Evolutionary conservation across 2,329 filamentous ascomycete species (phyloP), one percentile per base, ranked within the genome.

Genomic region (Diaporthe vaccinii): DNA sequence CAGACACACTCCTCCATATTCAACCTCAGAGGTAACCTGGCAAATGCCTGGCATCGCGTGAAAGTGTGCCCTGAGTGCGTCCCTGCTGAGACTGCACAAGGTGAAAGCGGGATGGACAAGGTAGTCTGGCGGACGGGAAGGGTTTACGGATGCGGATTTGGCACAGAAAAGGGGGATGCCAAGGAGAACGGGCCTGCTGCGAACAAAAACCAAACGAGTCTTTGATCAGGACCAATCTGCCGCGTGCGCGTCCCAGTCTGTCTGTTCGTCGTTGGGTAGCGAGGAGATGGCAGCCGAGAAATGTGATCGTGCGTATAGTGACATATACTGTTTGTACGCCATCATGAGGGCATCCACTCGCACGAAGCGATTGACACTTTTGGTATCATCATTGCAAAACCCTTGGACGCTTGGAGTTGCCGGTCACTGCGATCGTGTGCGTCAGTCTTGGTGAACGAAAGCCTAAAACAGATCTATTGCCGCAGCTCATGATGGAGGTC

Each of bases 21-120:
- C 83, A 93, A 93, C 76, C 84, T 91, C 49, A 85, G 91, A 2
- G 92, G 91, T 0, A 93, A 93, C 80, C 84, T 93, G 73, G 90
- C 91, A 2, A 92, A 90, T n/a, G 91, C 91, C 1, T 93, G 91
- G 91, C 91, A 93, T 80, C 87, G 91, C 3, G 85, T 93, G 4
- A 82, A 77, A 25, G 78, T 85, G 9, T 85, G 84, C 73, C 81
- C 82, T 2, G 75, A 78, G n/a, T 84, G 82, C 36, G 78, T 77
- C 9, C 65, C 72, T 17, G 68, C 62, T 3, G 62, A 71, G 10
- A 61, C 76, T 7, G 25, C 31, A 17, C 46, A 57, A 22, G 34
- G 46, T 20, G 78, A 75, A 7, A 61, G 44, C 31, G 68, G 20
- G 53, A 57, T 39, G n/a, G 78, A 77, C 57, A 76, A 77, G 17